phyloP scores from a whole-genome alignment of 768 basidiomycete species.

The Sporobolomyces phaffii region DNA sequence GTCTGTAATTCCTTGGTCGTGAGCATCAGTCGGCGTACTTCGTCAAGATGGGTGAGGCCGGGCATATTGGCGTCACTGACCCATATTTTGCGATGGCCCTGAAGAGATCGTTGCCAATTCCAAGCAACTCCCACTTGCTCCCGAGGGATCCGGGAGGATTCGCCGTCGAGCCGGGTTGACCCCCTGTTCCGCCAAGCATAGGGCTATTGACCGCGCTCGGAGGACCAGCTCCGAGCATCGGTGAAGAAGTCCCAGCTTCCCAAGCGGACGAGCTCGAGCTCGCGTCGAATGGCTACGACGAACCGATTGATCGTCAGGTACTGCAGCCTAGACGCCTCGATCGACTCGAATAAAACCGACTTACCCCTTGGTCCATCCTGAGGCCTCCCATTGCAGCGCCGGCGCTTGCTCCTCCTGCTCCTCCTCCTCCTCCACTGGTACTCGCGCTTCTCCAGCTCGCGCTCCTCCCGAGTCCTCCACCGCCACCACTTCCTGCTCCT shows the following conservation, averaged over 20 bases:
- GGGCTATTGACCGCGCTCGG: conserved; percentile 52
- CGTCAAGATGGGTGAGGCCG: too few relatives aligned
- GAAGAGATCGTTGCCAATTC: conserved; percentile 76
- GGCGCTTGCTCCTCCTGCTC: too few relatives aligned
- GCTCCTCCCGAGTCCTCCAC: conserved; percentile 17
- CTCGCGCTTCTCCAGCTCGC: conserved; percentile 16
- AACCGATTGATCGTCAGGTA: not conserved
- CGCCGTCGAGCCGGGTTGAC: conserved; percentile 53
- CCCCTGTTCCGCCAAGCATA: conserved; percentile 22
- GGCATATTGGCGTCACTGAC: too few relatives aligned
- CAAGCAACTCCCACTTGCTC: conserved; percentile 92
- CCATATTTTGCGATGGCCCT: conserved; percentile 83
- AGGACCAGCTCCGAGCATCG: conserved; percentile 59
- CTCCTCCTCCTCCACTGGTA: not conserved
- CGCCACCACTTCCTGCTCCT: too few relatives aligned
- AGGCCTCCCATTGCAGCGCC: not conserved
- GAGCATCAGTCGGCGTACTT: too few relatives aligned
- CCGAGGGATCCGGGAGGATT: conserved; percentile 60
- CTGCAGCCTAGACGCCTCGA: too few relatives aligned
- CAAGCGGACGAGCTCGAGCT: conserved; percentile 8
- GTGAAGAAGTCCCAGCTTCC: conserved; percentile 17
- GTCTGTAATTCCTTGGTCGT: conserved; percentile 39
- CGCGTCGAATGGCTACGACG: conserved; percentile 12
- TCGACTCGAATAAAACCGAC: not conserved
- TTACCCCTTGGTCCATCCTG: conserved; percentile 3